A percentile compares a stretch with the other conserved stretches of the same genome.
Evolutionary conservation across 495 filamentous ascomycete species (phyloP).

Genomic region (Xylaria scruposa): DNA sequence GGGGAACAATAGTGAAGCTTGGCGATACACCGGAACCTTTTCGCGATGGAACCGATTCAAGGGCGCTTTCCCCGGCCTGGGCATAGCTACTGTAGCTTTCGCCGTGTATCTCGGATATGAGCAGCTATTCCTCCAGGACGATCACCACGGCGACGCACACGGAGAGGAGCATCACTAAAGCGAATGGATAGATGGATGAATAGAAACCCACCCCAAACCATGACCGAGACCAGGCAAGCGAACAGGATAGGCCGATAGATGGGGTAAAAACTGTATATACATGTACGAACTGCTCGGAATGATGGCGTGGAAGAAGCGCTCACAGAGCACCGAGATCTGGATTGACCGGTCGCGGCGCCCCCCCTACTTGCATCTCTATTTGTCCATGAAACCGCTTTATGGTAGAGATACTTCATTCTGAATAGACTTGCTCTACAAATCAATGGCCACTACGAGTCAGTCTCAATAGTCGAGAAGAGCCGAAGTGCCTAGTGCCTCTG

Average conservation of each 20-base stretch:
- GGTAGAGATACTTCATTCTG: background rate
- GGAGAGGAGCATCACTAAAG: constrained; percentile 48
- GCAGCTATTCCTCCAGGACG: constrained; percentile 80
- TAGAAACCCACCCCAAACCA: background rate
- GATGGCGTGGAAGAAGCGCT: constrained; percentile 12
- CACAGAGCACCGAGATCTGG: background rate
- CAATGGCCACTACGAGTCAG: background rate
- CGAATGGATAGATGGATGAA: background rate
- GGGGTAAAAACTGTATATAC: constrained; percentile 27
- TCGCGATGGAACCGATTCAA: constrained; percentile 87
- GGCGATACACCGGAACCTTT: constrained; percentile 90
- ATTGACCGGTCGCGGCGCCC: background rate
- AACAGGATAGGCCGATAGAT: background rate
- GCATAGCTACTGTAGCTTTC: constrained; percentile 90
- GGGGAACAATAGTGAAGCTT: constrained; percentile 72
- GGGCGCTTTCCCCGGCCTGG: constrained; percentile 83
- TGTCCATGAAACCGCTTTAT: background rate
- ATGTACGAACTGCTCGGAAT: constrained; percentile 16
- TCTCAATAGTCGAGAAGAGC: background rate
- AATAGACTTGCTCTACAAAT: background rate
- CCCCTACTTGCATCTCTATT: background rate
- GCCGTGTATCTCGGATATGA: constrained; percentile 87
- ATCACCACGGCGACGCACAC: constrained; percentile 66
- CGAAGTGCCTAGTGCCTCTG: background rate
- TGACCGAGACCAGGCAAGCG: background rate